Evolutionary conservation across 345 rosid genomes (phyloP), one percentile per base, ranked within the genome.

Genomic region (Acer campestre): DNA sequence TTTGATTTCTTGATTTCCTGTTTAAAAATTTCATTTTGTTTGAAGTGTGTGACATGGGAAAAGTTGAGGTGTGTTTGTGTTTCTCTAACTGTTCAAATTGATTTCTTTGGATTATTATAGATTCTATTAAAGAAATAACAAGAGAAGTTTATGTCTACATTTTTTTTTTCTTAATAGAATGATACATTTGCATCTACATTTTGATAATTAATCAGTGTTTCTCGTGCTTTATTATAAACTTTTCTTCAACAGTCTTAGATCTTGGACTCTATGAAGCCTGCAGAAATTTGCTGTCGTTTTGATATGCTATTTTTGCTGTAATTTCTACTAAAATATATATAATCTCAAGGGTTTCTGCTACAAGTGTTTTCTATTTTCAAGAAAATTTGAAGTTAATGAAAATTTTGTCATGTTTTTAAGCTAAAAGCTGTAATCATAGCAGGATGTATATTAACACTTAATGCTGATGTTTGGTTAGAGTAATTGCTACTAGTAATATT

Each of bases 191-290:
- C 59, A 49, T 29, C 25, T 72, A 46, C 44, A 62, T 76, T 59
- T 25, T 61, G n/a, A 79, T 58, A 40, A 16, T 68, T 44, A 56
- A 29, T 22, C 48, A 51, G 40, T 71, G 29, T 70, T 70, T 53
- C 6, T 72, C 9, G 2, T 46, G n/a, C 62, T 73, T 31, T 74
- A 29, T 40, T 16, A 42, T 75, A 63, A 63, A 61, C n/a, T 69
- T 42, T 62, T 35, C 31, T 61, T 81, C 25, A 56, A 17, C 25
- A 61, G 14, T 48, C 76, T 79, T 75, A 76, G 63, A 67, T 65
- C 76, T 64, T 71, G 66, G 44, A 53, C 71, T 71, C 9, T 68
- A 22, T 42, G 79, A 70, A 71, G 73, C 42, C 49, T 80, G 71
- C 66, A 61, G 76, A 51, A 40, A 67, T 70, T 70, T 75, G 53